Conservation (phyloP, 2,329 filamentous ascomycete genomes). For the Pseudocercospora macadamiae region DNA sequence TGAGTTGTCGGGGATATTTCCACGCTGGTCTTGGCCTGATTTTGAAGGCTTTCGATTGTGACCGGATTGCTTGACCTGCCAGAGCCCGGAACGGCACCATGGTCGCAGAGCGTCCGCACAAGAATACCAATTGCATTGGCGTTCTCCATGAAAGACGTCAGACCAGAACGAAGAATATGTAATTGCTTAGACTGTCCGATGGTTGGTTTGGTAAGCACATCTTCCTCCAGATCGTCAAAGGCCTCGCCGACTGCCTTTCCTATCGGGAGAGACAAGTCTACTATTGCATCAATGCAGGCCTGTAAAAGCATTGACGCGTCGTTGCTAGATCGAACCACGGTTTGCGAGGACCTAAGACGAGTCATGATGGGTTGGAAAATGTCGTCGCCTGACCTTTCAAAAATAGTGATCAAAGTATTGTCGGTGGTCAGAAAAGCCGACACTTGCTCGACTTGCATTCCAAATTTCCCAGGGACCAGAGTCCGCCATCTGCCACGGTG, state of each 20-base stretch:
- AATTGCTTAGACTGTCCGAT: conserved; percentile 76
- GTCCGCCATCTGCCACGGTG: conserved; percentile 21
- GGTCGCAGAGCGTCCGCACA: conserved; percentile 82
- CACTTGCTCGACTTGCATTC: conserved; percentile 80
- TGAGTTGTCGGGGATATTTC: conserved; percentile 78
- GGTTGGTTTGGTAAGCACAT: conserved; percentile 77
- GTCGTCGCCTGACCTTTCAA: conserved; percentile 83
- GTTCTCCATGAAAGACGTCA: conserved; percentile 78
- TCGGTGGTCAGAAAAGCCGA: conserved; percentile 84
- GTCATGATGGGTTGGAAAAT: conserved; percentile 79
- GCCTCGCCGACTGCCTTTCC: conserved; percentile 83
- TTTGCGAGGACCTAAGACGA: conserved; percentile 74
- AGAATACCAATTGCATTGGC: conserved; percentile 80
- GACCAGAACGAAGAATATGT: conserved; percentile 71
- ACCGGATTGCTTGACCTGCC: conserved; percentile 8
- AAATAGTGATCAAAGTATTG: conserved; percentile 90
- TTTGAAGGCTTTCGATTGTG: conserved; percentile 1
- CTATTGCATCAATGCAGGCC: conserved; percentile 86
- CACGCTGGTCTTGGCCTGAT: conserved; percentile 55
- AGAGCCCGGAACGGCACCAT: conserved; percentile 58
- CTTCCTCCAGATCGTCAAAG: conserved; percentile 82
- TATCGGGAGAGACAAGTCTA: conserved; percentile 85
- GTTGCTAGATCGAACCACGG: conserved; percentile 79
- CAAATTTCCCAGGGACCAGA: conserved; percentile 25
- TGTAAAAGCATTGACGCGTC: conserved; percentile 88